A percentile compares a stretch with the other conserved stretches of the same genome.
phyloP scores from a whole-genome alignment of 2,329 filamentous ascomycete genomes.

The Gyromitra esculenta region DNA sequence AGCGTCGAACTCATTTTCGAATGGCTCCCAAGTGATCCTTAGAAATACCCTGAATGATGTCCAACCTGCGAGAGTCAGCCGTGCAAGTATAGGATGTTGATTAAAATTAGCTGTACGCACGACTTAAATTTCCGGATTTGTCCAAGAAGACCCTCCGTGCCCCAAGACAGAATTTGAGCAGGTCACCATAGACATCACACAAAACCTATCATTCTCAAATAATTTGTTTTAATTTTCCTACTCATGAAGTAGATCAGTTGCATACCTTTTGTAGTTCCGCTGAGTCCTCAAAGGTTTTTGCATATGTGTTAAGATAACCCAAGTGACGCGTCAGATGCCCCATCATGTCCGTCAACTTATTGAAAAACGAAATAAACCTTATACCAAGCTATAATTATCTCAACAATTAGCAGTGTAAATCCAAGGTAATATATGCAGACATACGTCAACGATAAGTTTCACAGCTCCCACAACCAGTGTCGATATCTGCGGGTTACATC shows the following conservation, averaged over 20 bases:
- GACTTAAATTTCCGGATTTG: neutral
- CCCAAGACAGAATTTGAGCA: slow-evolving; percentile 7
- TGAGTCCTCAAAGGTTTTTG: neutral
- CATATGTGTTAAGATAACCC: slow-evolving; percentile 18
- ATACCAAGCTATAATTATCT: slow-evolving; percentile 11
- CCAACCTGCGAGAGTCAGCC: slow-evolving; percentile 27
- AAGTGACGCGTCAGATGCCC: slow-evolving; percentile 20
- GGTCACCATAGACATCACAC: slow-evolving; percentile 12
- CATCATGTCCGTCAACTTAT: slow-evolving; percentile 30
- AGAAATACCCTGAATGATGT: slow-evolving; percentile 42
- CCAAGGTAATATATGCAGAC: neutral
- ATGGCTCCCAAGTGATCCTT: slow-evolving; percentile 42
- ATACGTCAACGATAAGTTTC: slow-evolving; percentile 19
- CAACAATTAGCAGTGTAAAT: neutral
- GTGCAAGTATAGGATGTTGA: neutral
- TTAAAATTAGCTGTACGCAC: neutral
- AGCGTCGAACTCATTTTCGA: slow-evolving; percentile 38
- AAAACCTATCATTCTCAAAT: slow-evolving; percentile 5
- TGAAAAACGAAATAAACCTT: slow-evolving; percentile 13
- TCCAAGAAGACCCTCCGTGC: slow-evolving; percentile 13
- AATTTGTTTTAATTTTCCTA: too few species aligned
- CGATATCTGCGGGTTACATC: slow-evolving; percentile 1
- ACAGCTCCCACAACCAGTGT: slow-evolving; percentile 14
- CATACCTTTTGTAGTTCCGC: slow-evolving; percentile 2
- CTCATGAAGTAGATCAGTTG: neutral